These are phyloP conservation scores for Cyberlindnera mycetangii DNA, from an alignment of 805 yeast genomes.

Conservation along the genomic window DNA sequence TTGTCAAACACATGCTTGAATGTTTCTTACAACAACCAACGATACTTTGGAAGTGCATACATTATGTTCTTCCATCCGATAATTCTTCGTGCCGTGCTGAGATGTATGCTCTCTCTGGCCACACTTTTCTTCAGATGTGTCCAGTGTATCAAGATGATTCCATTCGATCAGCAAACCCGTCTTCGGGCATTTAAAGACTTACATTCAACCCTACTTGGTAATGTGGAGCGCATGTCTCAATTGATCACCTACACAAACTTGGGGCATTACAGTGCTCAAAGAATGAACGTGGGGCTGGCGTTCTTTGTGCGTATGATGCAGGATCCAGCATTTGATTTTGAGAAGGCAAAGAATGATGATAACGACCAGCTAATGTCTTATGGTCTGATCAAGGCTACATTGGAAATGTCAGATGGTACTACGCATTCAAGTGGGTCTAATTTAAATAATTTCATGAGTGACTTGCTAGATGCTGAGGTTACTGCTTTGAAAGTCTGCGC, in stretches of 20 bases:
- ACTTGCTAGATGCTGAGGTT: slow-evolving; percentile 16
- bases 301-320: slow-evolving; percentile 16
- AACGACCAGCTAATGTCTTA: not conserved
- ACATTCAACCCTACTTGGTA: not conserved
- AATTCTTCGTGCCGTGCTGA: not conserved
- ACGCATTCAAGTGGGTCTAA: slow-evolving; percentile 1
- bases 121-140: slow-evolving; percentile 1
- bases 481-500: slow-evolving; percentile 1
- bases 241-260: slow-evolving; percentile 1
- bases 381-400: not conserved
- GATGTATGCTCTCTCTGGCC: not conserved
- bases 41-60: slow-evolving; percentile 30
- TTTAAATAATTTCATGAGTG: slow-evolving; percentile 12
- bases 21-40: slow-evolving; percentile 31
- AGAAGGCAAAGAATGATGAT: slow-evolving; percentile 7
- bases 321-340: slow-evolving; percentile 20
- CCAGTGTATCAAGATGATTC: slow-evolving; percentile 4
- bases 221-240: slow-evolving; percentile 3
- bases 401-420: not conserved
- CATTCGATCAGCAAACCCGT: not conserved
- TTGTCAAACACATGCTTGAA: slow-evolving; percentile 32
- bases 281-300: slow-evolving; percentile 14
- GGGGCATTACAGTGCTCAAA: slow-evolving; percentile 19
- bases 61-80: slow-evolving; percentile 6
- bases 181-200: slow-evolving; percentile 1